Conservation (phyloP, 1,284 basidiomycete species). For the Sporisorium iseilematis-ciliati region DNA sequence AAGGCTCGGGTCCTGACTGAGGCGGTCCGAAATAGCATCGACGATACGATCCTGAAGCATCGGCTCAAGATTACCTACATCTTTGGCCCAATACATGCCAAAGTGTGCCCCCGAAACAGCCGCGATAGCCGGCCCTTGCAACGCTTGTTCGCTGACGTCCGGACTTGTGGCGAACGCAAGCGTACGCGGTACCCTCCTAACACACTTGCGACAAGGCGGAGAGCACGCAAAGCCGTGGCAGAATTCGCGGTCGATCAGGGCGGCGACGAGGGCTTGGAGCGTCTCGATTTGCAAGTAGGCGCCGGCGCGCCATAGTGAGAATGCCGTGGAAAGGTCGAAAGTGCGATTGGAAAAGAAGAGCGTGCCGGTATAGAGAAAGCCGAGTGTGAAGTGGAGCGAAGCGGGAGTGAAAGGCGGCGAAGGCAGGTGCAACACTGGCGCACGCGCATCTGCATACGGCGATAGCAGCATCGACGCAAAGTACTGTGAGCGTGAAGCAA, state of each 20-base stretch:
- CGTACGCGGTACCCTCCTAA: constrained; percentile 59
- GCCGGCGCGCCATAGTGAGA: constrained; percentile 87
- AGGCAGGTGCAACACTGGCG: constrained; percentile 51
- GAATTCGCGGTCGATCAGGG: constrained; percentile 61
- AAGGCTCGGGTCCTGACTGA: constrained; percentile 29
- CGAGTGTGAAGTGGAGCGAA: constrained; percentile 92
- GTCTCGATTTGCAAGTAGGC: constrained; percentile 80
- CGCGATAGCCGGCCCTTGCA: constrained; percentile 36
- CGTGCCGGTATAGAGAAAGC: constrained; percentile 92
- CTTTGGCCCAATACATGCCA: constrained; percentile 63
- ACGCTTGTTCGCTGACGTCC: constrained; percentile 54
- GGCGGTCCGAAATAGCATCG: constrained; percentile 29
- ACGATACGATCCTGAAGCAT: constrained; percentile 52
- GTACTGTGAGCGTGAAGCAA: constrained; percentile 88
- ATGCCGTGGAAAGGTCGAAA: constrained; percentile 90
- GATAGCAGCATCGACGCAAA: constrained; percentile 80
- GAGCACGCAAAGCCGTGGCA: constrained; percentile 63
- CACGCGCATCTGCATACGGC: constrained; percentile 73
- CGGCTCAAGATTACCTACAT: constrained; percentile 59
- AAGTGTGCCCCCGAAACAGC: constrained; percentile 57
- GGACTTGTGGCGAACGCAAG: constrained; percentile 55
- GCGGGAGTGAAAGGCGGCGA: constrained; percentile 91
- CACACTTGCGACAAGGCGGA: constrained; percentile 61
- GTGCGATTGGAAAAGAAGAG: constrained; percentile 91
- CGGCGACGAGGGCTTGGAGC: constrained; percentile 50